Base-by-base conservation (phyloP, 306 rosid species). In the Gastrolobium villosum region DNA sequence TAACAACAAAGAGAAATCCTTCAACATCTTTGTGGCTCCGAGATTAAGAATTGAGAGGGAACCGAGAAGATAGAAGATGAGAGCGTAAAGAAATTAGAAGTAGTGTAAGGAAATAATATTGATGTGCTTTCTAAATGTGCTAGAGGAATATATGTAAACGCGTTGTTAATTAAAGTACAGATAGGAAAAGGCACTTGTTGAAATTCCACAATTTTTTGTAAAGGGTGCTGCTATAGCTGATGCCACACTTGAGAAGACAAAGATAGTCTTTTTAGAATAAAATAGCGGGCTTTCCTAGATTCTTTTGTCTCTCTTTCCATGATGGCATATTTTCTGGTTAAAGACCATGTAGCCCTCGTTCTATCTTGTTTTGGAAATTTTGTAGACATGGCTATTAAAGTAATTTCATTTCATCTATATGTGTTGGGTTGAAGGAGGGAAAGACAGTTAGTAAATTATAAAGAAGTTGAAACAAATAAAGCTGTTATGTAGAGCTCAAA, bases 201-300 rank as follows among this genome's bases (percentile, higher is more conserved):
- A 86, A 84, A 76, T 86, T 83, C 88, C 65, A 68, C 68, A 61
- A 40, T 15, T 77, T 45, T 45, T 71, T 70, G 37, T 45, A 50
- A 75, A 75, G 10, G 26, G 26, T 20, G 26, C 26, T 20, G 59
- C 8, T 9, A 32, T 14, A 13, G 5, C 11, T 52, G 82, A 76
- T 82, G 48, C 84, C 82, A 84, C 79, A 65, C 46, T 81, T 63
- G 39, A 72, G 71, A 78, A 49, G 90, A 90, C 91, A 88, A 84
- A 85, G 86, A 79, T 76, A 36, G 79, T 67, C 90, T 79, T 87
- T 81, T 80, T 76, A 46, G 50, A 74, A 62, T 63, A 72, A 70
- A 35, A 75, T 73, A 64, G 37, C 10, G 0, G 55, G 32, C 87
- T 86, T 85, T 82, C 44, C 59, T 61, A 11, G 83, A 87, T 74